These are phyloP conservation scores for Phialocephala subalpina DNA, from an alignment of 2,329 filamentous ascomycete species.

Conservation along the genomic window DNA sequence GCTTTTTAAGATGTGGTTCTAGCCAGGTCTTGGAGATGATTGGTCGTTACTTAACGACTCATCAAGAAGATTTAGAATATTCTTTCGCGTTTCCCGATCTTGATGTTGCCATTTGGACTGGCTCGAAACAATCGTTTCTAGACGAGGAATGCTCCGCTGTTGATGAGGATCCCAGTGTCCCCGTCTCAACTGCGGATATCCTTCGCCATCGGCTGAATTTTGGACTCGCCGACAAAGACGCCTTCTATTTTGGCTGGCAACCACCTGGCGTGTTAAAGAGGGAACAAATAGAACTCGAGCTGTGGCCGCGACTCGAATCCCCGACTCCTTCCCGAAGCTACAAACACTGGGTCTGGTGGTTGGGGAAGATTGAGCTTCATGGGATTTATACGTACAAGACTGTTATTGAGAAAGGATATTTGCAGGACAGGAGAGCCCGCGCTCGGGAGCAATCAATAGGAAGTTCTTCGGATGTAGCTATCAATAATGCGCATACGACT, in stretches of 20 bases:
- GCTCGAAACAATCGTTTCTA: conserved; percentile 39
- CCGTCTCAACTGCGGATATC: conserved; percentile 9
- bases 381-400: too few relatives aligned
- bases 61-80: conserved; percentile 6
- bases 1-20: conserved; percentile 16
- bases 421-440: too few relatives aligned
- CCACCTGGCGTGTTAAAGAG: background rate
- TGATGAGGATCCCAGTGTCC: background rate
- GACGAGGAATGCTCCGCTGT: conserved; percentile 11
- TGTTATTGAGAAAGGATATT: too few relatives aligned
- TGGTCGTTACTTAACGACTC: conserved; percentile 15
- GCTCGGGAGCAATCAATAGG: too few relatives aligned
- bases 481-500: too few relatives aligned
- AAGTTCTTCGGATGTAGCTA: too few relatives aligned
- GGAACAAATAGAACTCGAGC: background rate
- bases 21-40: conserved; percentile 15
- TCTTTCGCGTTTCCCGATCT: conserved; percentile 15
- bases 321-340: conserved; percentile 8
- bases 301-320: conserved; percentile 12
- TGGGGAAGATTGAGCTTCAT: conserved; percentile 10
- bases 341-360: conserved; percentile 16
- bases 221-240: conserved; percentile 9
- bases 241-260: conserved; percentile 15
- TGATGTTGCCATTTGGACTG: conserved; percentile 66
- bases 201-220: conserved; percentile 18